Base-by-base conservation (phyloP, 2,329 filamentous ascomycete species). In the Hypoxylon sp. region DNA sequence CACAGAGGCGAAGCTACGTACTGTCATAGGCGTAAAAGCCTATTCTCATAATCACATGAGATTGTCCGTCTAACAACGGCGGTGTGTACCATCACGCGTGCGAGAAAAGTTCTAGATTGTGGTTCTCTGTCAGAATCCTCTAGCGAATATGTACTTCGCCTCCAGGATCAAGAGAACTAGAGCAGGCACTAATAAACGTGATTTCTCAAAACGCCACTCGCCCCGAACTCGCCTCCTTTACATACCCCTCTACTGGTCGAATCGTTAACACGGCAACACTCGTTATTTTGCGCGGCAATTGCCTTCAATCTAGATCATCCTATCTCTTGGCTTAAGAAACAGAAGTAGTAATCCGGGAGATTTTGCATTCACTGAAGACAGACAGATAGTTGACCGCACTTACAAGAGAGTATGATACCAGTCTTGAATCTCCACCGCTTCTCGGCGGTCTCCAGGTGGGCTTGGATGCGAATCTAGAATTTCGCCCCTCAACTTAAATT, bases 11-110 rank as follows among this genome's bases (percentile, higher is more conserved):
- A 30, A 43, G 28, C 36, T 30, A 62, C 45, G 14, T 19, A 38
- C 13, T 19, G 19, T 21, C 17, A 43, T 50, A 30, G 41, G 60
- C 43, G 17, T 46, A 46, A 65, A 61, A 43, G 34, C 38, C 34
- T 45, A 11, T 38, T 45, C 49, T 23, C 13, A 49, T 38, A 49
- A 64, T 38, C 34, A 64, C 38, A 36, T 52, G 28, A 55, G 55
- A 63, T 55, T 46, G 46, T 23, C 32, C 17, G 19, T 13, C 25
- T 21, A 23, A n/a, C 13, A 36, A 14, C 36, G 25, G 36, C 28
- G 17, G 11, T 50, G 21, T 43, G 34, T 32, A 2, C n/a, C 32
- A 41, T 36, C 38, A 51, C 34, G 25, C 34, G 57, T 21, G 10
- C 41, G n/a, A 9, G 28, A 5, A 23, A 19, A 28, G 36, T 43